A percentile compares a stretch with the other conserved stretches of the same genome.
Evolutionary conservation across 768 basidiomycete species (phyloP).

Genomic region (Pisolithus albus): DNA sequence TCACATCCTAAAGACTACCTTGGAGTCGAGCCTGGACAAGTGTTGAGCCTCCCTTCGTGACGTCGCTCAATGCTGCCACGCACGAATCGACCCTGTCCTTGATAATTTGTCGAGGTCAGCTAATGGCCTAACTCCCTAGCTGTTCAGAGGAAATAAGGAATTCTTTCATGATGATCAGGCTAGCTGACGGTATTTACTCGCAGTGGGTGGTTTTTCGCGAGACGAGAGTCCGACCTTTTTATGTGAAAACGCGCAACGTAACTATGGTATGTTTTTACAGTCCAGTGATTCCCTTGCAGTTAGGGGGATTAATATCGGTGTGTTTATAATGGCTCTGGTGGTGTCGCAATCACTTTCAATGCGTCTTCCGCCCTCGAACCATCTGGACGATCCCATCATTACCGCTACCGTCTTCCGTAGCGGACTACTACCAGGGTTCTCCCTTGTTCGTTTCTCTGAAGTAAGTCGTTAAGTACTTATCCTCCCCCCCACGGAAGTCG

Average conservation of each 20-base stretch:
- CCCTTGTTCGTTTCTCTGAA: too few relatives aligned
- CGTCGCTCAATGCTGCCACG: constrained; percentile 36
- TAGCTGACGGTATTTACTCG: too few relatives aligned
- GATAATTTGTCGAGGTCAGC: constrained; percentile 43
- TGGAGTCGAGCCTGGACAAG: constrained; percentile 27
- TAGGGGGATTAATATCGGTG: too few relatives aligned
- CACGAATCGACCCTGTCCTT: constrained; percentile 45
- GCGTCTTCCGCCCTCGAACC: constrained; percentile 33
- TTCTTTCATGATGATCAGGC: too few relatives aligned
- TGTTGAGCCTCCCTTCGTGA: constrained; percentile 26
- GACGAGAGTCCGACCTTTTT: too few relatives aligned
- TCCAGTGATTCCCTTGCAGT: too few relatives aligned
- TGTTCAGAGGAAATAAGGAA: constrained; percentile 6
- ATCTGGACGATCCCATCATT: constrained; percentile 33
- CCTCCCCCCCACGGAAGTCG: constrained; percentile 28
- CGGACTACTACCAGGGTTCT: too few relatives aligned
- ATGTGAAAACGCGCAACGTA: too few relatives aligned
- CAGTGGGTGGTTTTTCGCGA: too few relatives aligned
- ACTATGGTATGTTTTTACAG: neutral
- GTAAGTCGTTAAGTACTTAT: constrained; percentile 18
- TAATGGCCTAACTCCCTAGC: constrained; percentile 30
- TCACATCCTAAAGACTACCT: constrained; percentile 41
- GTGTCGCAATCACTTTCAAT: constrained; percentile 33
- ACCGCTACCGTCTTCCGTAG: constrained; percentile 30
- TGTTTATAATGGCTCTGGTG: constrained; percentile 25